Percentiles rank a stretch among this genome's conserved stretches.
Conservation (phyloP, 331 rosid species). For the Stylosanthes scabra region DNA sequence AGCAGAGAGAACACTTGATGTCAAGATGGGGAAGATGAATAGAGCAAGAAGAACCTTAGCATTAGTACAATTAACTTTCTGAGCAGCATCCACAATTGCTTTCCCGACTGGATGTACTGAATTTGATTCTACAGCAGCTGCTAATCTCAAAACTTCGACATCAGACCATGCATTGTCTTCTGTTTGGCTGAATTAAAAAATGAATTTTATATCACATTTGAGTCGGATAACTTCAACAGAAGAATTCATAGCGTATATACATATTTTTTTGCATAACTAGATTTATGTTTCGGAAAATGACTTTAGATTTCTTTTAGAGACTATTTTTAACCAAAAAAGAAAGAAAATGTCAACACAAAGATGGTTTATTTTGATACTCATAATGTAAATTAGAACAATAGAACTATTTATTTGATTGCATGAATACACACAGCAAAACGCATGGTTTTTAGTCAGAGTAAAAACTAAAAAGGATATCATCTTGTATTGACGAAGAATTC, state of each 20-base stretch:
- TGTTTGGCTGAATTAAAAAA: conserved; percentile 53
- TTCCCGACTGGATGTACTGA: conserved; percentile 95
- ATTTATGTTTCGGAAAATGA: conserved; percentile 6
- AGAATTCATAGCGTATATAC: conserved; percentile 20
- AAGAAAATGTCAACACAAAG: background rate
- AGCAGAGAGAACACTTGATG: background rate
- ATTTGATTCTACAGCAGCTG: conserved; percentile 94
- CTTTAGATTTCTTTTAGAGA: background rate
- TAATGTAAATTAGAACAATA: background rate
- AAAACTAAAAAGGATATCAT: conserved; percentile 34
- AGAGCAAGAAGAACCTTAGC: conserved; percentile 61
- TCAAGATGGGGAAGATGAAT: background rate
- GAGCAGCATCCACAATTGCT: conserved; percentile 95
- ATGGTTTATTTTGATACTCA: background rate
- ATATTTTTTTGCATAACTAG: background rate
- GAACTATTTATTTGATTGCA: background rate
- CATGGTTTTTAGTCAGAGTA: conserved; percentile 16
- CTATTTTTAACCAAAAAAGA: background rate
- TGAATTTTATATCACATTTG: conserved; percentile 31
- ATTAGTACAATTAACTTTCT: conserved; percentile 55
- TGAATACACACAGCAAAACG: conserved; percentile 8
- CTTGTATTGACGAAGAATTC: conserved; percentile 22
- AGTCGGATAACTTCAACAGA: conserved; percentile 31
- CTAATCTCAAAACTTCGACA: conserved; percentile 78
- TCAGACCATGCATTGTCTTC: conserved; percentile 61